Percentiles rank a stretch among this genome's conserved stretches.
phyloP scores from a whole-genome alignment of 2,329 filamentous ascomycete genomes.

The Tympanopsis confertula region DNA sequence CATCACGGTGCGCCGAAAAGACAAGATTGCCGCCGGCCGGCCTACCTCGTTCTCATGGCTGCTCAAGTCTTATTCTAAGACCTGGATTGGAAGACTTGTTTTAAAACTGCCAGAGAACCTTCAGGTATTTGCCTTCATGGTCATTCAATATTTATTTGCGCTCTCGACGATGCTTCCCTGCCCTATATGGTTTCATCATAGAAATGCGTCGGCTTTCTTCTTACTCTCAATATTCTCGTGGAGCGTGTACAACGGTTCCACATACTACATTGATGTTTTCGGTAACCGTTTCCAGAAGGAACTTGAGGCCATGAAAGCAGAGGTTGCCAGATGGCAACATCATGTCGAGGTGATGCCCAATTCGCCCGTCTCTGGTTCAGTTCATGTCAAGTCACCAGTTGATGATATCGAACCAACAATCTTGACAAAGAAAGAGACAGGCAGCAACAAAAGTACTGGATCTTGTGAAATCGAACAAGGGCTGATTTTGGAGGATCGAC shows the following conservation, averaged over 20 bases:
- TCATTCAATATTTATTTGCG: conserved; percentile 87
- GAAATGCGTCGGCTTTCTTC: conserved; percentile 67
- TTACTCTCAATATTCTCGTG: conserved; percentile 76
- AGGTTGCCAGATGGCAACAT: conserved; percentile 80
- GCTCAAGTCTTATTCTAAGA: conserved; percentile 77
- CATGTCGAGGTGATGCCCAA: conserved; percentile 40
- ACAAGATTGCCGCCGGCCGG: conserved; percentile 89
- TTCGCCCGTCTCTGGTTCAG: too few relatives aligned
- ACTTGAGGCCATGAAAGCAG: conserved; percentile 74
- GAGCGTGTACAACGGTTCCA: conserved; percentile 94
- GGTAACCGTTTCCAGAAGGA: conserved; percentile 95
- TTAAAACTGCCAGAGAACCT: conserved; percentile 62
- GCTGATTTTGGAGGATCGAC: too few relatives aligned
- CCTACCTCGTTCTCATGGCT: conserved; percentile 98
- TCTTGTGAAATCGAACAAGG: too few relatives aligned
- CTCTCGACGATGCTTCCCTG: conserved; percentile 89
- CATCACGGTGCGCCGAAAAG: conserved; percentile 86
- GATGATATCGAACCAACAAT: conserved; percentile 23
- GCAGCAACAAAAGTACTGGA: too few relatives aligned
- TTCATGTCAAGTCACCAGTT: conserved; percentile 21
- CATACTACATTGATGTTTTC: conserved; percentile 96
- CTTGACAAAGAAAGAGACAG: too few relatives aligned
- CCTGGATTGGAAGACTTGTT: conserved; percentile 77
- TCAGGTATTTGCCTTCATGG: conserved; percentile 88
- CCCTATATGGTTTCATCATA: conserved; percentile 86